These are phyloP conservation scores for Lathyrus tuberosus DNA, from an alignment of 306 rosid species.

Conservation along the genomic window DNA sequence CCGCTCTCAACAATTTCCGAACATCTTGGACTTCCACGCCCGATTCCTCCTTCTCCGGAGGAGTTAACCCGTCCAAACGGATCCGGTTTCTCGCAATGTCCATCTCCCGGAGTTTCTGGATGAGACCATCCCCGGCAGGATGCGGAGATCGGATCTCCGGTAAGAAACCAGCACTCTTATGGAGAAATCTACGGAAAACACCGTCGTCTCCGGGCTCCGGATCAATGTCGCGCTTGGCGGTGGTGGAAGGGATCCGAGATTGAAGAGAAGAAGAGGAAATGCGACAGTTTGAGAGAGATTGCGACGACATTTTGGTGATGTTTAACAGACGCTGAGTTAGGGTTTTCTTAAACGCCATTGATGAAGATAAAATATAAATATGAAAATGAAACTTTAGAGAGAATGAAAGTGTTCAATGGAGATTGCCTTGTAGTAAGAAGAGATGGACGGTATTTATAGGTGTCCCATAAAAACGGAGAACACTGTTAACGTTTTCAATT, in stretches of 20 bases:
- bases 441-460: constrained; percentile 49
- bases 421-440: constrained; percentile 9
- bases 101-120: constrained; percentile 55
- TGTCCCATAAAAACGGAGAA: constrained; percentile 48
- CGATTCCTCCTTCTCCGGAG: constrained; percentile 36
- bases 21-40: constrained; percentile 51
- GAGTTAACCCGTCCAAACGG: constrained; percentile 65
- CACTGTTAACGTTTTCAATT: neutral
- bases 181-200: constrained; percentile 60
- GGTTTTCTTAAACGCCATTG: constrained; percentile 77
- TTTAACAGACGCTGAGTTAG: constrained; percentile 68
- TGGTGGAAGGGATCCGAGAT: constrained; percentile 36
- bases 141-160: constrained; percentile 39
- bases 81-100: constrained; percentile 61
- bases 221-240: constrained; percentile 45
- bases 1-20: constrained; percentile 61
- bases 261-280: constrained; percentile 60
- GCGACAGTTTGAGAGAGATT: constrained; percentile 55
- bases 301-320: constrained; percentile 58
- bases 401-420: neutral
- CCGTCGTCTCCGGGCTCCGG: constrained; percentile 78
- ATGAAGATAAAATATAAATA: neutral
- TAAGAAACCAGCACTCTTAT: constrained; percentile 38
- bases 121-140: constrained; percentile 41
- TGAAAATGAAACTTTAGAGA: neutral